Evolutionary conservation across 2,329 filamentous ascomycete genomes (phyloP), one percentile per base, ranked within the genome.

Genomic region (Alternaria gansuensis): DNA sequence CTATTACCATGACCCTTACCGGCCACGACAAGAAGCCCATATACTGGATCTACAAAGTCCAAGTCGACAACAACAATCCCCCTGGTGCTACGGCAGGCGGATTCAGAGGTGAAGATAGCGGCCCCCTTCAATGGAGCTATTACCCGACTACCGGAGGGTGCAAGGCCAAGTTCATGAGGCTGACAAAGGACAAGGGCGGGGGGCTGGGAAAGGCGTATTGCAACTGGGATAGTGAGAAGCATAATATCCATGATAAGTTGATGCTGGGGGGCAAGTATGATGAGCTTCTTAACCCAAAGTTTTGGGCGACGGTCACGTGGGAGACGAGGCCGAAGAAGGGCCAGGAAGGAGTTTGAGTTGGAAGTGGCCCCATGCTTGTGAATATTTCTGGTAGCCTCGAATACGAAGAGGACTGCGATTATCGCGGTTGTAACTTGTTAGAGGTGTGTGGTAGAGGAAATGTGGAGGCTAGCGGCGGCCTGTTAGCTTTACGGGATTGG

Each of bases 381-480:
- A 13, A 5, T 23, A 17, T 5, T 23, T 9, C 13, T 3, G 24
- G 17, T 17, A 28, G 26, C 26, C 26, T 28, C 26, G 8, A 28
- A 28, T 28, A 28, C 26, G 5, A 28, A 28, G 3, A 8, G 26
- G 8, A 28, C 8, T 28, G 26, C 26, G 8, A 28, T 28, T 28
- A 28, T 28, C 5, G 5, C 2, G 7, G 31, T 14, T 33, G 31
- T 4, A 8, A n/a, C n/a, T n/a, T n/a, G n/a, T n/a, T n/a, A 14
- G 31, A 33, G 31, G 31, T 33, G 31, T 14, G 31, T 4, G 2
- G 11, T 23, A n/a, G 11, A 17, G 8, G 29, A 53, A 14, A 13
- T 49, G 58, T 51, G 58, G 58, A 59, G 52, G 57, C 29, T 59
- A 56, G 57, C 52, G 52, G 48, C 36, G 52, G 48, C 36, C 40